A percentile compares a stretch with the other conserved stretches of the same genome.
Evolutionary conservation across 1,139 yeast genomes (phyloP).

Genomic region (Entelexis paramagnoliae): DNA sequence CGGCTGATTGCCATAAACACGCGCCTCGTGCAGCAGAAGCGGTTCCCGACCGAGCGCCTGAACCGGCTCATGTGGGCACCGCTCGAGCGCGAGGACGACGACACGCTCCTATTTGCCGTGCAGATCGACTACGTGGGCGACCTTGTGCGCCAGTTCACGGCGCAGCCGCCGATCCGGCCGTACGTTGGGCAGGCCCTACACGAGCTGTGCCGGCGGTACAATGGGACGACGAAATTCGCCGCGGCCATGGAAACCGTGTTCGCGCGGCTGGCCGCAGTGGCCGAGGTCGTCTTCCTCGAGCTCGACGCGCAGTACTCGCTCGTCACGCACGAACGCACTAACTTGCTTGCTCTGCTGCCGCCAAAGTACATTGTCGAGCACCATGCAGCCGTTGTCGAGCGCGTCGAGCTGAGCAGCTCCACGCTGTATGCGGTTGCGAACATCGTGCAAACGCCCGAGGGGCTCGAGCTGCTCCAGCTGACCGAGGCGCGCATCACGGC

Average conservation of each 20-base stretch:
- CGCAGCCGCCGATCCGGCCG: conserved; percentile 3
- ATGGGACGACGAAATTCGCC: neutral
- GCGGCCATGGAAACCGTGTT: conserved; percentile 11
- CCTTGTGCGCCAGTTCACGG: conserved; percentile 4
- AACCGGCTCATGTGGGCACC: conserved; percentile 11
- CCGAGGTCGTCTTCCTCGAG: conserved; percentile 13
- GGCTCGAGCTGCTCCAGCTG: conserved; percentile 14
- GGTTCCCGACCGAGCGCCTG: conserved; percentile 1
- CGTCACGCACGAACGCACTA: conserved; percentile 1
- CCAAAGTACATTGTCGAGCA: conserved; percentile 16
- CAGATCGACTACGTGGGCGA: conserved; percentile 16
- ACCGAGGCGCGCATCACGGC: conserved; percentile 7
- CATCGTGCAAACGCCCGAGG: conserved; percentile 12
- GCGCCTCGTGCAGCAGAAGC: conserved; percentile 8
- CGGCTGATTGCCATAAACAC: conserved; percentile 22
- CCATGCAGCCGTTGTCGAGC: conserved; percentile 12
- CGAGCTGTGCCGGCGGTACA: conserved; percentile 10
- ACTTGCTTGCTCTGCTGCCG: conserved; percentile 22
- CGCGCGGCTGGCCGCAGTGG: conserved; percentile 4
- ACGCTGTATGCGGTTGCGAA: conserved; percentile 19
- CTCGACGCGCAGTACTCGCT: conserved; percentile 19
- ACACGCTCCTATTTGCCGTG: conserved; percentile 14
- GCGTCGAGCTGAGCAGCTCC: conserved; percentile 9
- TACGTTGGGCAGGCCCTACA: conserved; percentile 4
- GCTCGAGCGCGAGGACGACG: conserved; percentile 11